These are phyloP conservation scores for Trichothecium roseum DNA, from an alignment of 2,329 filamentous ascomycete species.

Conservation along the genomic window DNA sequence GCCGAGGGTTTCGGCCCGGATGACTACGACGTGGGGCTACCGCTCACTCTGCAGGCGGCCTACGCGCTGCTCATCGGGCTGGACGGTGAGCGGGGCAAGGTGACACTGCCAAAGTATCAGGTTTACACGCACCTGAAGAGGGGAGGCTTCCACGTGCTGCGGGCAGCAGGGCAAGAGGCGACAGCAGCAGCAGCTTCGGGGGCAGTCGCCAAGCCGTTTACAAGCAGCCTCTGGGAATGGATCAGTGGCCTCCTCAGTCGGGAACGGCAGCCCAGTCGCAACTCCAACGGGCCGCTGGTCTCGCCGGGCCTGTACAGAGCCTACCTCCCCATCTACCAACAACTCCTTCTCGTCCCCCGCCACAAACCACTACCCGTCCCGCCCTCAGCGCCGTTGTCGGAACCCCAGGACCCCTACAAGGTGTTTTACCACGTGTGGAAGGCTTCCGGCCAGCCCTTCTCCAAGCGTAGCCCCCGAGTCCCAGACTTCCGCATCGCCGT, in stretches of 20 bases:
- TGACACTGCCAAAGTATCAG: constrained; percentile 68
- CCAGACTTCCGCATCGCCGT: constrained; percentile 84
- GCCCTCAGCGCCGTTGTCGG: constrained; percentile 15
- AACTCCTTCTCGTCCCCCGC: constrained; percentile 62
- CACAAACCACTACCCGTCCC: constrained; percentile 41
- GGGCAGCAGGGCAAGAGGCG: constrained; percentile 55
- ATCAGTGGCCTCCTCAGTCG: constrained; percentile 37
- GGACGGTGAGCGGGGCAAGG: constrained; percentile 49
- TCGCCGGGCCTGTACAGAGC: constrained; percentile 54
- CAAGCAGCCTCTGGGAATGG: constrained; percentile 37
- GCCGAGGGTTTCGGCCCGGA: constrained; percentile 15
- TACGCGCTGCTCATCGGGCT: constrained; percentile 75
- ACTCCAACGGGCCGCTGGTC: constrained; percentile 45
- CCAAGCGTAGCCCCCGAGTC: constrained; percentile 65
- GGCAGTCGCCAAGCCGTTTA: constrained; percentile 7
- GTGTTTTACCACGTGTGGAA: constrained; percentile 81
- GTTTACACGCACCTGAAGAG: constrained; percentile 82
- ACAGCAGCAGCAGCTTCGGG: constrained; percentile 9
- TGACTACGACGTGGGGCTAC: constrained; percentile 55
- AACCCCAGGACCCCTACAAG: constrained; percentile 47
- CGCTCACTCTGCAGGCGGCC: constrained; percentile 82
- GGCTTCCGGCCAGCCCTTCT: constrained; percentile 45
- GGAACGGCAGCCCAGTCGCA: constrained; percentile 13
- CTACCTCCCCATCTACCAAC: constrained; percentile 63
- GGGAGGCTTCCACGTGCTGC: constrained; percentile 68